Conservation (phyloP, 768 basidiomycete species). For the Leucosporidium creatinivorum region DNA sequence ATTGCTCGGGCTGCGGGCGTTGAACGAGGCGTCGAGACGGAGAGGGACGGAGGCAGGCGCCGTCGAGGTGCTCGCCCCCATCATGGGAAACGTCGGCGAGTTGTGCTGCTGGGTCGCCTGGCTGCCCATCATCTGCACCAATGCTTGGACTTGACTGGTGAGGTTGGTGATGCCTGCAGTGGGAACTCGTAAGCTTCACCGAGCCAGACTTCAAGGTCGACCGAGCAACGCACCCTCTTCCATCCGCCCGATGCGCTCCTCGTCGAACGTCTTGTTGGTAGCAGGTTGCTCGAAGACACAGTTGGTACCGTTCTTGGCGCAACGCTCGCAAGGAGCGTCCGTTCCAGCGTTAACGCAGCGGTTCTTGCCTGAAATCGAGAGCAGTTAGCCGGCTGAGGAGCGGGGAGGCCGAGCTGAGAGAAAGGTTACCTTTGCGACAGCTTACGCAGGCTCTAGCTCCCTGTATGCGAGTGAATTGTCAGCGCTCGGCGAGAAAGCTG, state of each 20-base stretch:
- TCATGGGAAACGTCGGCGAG: not conserved
- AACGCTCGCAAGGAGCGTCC: conserved; percentile 1
- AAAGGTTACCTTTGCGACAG: not conserved
- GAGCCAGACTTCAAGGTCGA: too few species aligned
- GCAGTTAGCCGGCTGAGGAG: not conserved
- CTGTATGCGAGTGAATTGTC: too few species aligned
- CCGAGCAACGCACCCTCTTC: not conserved
- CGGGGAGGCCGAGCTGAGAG: not conserved
- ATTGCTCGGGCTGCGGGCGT: not conserved
- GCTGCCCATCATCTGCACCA: not conserved
- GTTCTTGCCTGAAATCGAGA: conserved; percentile 4
- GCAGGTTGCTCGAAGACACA: conserved; percentile 2
- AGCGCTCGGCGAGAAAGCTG: too few species aligned
- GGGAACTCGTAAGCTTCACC: too few species aligned
- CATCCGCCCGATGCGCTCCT: not conserved
- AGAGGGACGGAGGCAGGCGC: not conserved
- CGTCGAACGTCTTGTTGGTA: not conserved
- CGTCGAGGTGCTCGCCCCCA: not conserved
- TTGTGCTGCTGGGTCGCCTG: not conserved
- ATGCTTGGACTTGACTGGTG: not conserved
- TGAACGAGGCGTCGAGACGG: conserved; percentile 1
- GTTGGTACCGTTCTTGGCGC: not conserved
- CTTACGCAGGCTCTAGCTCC: too few species aligned
- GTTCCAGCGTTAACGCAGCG: not conserved
- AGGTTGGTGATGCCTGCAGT: too few species aligned